Evolutionary conservation across 148 eudicot species (phyloP).

Genomic region (Vaccinium macrocarpon): DNA sequence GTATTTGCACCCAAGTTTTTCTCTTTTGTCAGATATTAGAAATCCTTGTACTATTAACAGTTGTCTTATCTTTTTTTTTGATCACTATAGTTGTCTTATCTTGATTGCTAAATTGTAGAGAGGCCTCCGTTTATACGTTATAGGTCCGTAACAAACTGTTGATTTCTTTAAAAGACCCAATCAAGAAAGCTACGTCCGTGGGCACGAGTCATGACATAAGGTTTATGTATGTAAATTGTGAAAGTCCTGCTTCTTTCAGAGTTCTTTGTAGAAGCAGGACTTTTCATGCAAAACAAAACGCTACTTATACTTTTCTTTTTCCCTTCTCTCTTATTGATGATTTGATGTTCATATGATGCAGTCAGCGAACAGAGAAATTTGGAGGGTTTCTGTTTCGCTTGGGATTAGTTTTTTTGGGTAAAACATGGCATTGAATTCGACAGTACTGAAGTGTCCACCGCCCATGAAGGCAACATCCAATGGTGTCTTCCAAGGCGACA

Average conservation of each 20-base stretch:
- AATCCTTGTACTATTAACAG: too few species aligned
- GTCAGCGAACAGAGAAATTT: not conserved
- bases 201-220: too few species aligned
- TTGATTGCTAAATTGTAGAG: not conserved
- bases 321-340: not conserved
- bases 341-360: not conserved
- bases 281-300: not conserved
- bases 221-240: not conserved
- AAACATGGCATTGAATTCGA: conserved; percentile 7
- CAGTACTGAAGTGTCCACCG: conserved; percentile 28
- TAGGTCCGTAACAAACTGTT: not conserved
- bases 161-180: not conserved
- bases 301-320: not conserved
- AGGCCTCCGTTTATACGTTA: not conserved
- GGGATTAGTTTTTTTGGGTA: not conserved
- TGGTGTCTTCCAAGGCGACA: conserved; percentile 69
- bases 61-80: not conserved
- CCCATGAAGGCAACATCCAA: conserved; percentile 73
- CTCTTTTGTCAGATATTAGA: too few species aligned
- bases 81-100: not conserved
- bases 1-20: too few species aligned
- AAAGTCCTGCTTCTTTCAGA: not conserved
- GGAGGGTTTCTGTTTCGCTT: not conserved
- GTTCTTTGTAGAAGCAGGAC: not conserved
- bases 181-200: not conserved